Percentiles rank a stretch among this genome's conserved stretches.
phyloP scores from a whole-genome alignment of 169 alveolate species.

The Plasmodium knowlesi region DNA sequence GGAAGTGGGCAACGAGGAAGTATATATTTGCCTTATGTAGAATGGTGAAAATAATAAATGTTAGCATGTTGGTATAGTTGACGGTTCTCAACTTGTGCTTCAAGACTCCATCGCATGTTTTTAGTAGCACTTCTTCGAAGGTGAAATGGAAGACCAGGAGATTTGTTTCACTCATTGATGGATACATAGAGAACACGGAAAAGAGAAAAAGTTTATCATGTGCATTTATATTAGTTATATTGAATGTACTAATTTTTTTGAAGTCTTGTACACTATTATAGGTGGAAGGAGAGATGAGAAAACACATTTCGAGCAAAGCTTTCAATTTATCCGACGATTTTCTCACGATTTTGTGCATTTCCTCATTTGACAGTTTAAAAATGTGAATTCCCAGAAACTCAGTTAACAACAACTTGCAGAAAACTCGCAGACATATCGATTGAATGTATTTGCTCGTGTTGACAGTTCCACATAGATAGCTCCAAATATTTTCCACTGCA shows the following conservation, averaged over 20 bases:
- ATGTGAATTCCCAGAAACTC: slow-evolving; percentile 38
- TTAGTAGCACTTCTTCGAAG: slow-evolving; percentile 78
- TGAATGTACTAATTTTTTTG: slow-evolving; percentile 75
- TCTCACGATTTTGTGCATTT: slow-evolving; percentile 29
- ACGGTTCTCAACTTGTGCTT: slow-evolving; percentile 68
- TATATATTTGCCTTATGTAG: slow-evolving; percentile 78
- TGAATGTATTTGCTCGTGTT: slow-evolving; percentile 80
- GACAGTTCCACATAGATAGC: slow-evolving; percentile 65
- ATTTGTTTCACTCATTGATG: slow-evolving; percentile 79
- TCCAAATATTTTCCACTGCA: slow-evolving; percentile 78
- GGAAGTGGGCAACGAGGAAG: slow-evolving; percentile 68
- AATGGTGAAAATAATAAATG: slow-evolving; percentile 78
- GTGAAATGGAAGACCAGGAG: slow-evolving; percentile 77
- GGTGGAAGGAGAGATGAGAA: slow-evolving; percentile 77
- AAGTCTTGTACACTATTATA: slow-evolving; percentile 64
- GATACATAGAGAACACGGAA: slow-evolving; percentile 77
- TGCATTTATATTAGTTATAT: slow-evolving; percentile 68
- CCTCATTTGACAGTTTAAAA: slow-evolving; percentile 15
- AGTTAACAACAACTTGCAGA: slow-evolving; percentile 75
- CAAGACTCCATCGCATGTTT: slow-evolving; percentile 78
- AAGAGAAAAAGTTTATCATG: slow-evolving; percentile 78
- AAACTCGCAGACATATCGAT: slow-evolving; percentile 76
- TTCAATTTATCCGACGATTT: slow-evolving; percentile 68
- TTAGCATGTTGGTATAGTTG: slow-evolving; percentile 76
- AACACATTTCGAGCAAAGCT: slow-evolving; percentile 80